Conservation (phyloP, 2,329 filamentous ascomycete genomes). For the Fusarium hainanense region DNA sequence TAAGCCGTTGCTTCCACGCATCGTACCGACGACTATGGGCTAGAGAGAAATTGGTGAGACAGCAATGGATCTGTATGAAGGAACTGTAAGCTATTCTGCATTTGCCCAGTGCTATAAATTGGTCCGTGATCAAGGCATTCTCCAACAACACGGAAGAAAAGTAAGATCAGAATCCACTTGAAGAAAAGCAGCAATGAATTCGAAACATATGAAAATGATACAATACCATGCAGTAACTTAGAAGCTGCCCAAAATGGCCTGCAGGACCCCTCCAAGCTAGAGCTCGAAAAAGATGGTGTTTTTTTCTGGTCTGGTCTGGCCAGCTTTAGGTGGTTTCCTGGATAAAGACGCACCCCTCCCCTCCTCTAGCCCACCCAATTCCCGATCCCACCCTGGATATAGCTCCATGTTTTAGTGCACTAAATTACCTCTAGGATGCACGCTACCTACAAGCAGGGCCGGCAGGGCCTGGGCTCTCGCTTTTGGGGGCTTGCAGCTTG, state of each 20-base stretch:
- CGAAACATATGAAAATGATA: conserved; percentile 9
- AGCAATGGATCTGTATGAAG: conserved; percentile 1
- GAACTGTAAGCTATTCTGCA: not conserved
- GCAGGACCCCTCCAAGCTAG: conserved; percentile 30
- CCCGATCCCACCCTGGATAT: conserved; percentile 33
- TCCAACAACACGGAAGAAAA: conserved; percentile 1
- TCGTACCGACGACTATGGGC: conserved; percentile 5
- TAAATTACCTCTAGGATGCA: not conserved
- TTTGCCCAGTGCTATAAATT: not conserved
- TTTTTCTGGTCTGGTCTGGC: not conserved
- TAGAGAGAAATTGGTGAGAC: not conserved
- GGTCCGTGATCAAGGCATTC: not conserved
- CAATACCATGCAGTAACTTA: not conserved
- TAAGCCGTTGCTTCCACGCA: not conserved
- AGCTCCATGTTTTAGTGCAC: not conserved
- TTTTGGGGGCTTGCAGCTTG: conserved; percentile 1
- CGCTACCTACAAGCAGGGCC: conserved; percentile 12
- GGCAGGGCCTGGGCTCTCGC: conserved; percentile 10
- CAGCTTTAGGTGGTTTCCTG: not conserved
- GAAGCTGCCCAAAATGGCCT: conserved; percentile 10
- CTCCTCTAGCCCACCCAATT: conserved; percentile 27
- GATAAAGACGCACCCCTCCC: conserved; percentile 31
- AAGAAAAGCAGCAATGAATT: not conserved
- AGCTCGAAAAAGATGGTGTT: conserved; percentile 20
- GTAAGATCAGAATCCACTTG: not conserved